Evolutionary conservation across 2,329 filamentous ascomycete species (phyloP).

Genomic region (Sclerotinia trifoliorum): DNA sequence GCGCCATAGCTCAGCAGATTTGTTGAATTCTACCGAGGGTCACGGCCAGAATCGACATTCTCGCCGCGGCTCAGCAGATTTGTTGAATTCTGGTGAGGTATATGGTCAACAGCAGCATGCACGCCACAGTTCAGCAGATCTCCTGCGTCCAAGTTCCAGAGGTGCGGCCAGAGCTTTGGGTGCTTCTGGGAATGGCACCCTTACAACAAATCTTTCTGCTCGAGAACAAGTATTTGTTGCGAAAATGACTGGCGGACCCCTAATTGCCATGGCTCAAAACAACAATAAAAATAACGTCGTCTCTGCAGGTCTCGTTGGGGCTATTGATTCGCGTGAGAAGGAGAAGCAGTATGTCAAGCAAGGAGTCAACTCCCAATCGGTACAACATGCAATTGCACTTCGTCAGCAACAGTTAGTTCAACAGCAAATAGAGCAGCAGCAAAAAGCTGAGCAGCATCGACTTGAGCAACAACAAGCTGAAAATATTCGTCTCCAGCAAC

Average conservation of each 20-base stretch:
- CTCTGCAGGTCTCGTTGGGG: slow-evolving; percentile 68
- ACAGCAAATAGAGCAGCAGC: slow-evolving; percentile 32
- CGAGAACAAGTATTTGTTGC: slow-evolving; percentile 89
- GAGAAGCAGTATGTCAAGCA: slow-evolving; percentile 72
- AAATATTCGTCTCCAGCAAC: slow-evolving; percentile 55
- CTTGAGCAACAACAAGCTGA: slow-evolving; percentile 44
- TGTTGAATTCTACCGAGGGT: neutral
- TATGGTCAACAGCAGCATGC: slow-evolving; percentile 41
- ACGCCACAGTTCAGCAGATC: slow-evolving; percentile 49
- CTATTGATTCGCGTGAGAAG: slow-evolving; percentile 75
- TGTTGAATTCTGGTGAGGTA: slow-evolving; percentile 43
- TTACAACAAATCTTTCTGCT: slow-evolving; percentile 68
- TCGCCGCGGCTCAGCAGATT: slow-evolving; percentile 2
- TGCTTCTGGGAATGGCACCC: slow-evolving; percentile 43
- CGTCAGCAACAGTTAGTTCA: slow-evolving; percentile 54
- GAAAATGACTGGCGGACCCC: slow-evolving; percentile 71
- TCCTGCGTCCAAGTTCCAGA: slow-evolving; percentile 57
- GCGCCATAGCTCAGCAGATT: slow-evolving; percentile 44
- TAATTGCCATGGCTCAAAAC: slow-evolving; percentile 59
- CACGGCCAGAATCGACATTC: slow-evolving; percentile 2
- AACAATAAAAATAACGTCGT: slow-evolving; percentile 42
- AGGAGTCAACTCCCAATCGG: slow-evolving; percentile 66
- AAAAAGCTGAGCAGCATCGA: slow-evolving; percentile 51
- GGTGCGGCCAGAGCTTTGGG: slow-evolving; percentile 48
- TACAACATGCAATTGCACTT: slow-evolving; percentile 71